Base-by-base conservation (phyloP, 805 yeast species). In the Monosporozyma unispora region DNA sequence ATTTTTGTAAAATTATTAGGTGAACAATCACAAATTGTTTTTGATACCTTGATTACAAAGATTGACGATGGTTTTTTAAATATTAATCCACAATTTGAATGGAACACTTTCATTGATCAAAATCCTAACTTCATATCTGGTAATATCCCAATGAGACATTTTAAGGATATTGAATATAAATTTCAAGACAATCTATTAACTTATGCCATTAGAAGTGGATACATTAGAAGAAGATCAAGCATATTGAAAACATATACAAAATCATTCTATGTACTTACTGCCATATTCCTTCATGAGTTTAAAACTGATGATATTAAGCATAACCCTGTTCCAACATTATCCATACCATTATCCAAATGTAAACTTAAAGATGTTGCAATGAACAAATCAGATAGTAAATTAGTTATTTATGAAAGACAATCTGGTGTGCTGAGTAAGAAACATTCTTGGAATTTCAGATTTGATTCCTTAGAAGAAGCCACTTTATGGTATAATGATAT, bases 381-480 rank as follows among this genome's bases (percentile, higher is more conserved):
- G 3, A 81, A 21, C 14, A 41, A 48, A 2, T 33, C 75, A 16
- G 78, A 76, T 44, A 81, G 80, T 62, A 89, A 89, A 68, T 91
- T 91, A 68, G 84, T 87, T 11, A 71, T 91, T 52, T 78, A 77
- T 53, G 79, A 89, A 18, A 86, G 84, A 58, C 81, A 81, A 53
- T 78, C 80, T 51, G 93, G 93, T 12, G 70, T 84, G 53, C 73
- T 87, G 53, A 82, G 80, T 53, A 75, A 87, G 59, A 85, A 87
- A 42, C 96, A 89, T 68, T 88, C 87, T 58, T 88, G 91, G 87
- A 91, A 88, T 22, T 90, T 91, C 71, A 76, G 95, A 55, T 83
- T 93, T n/a, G 90, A 85, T 59, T 77, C 84, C 44, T 83, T 84
- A 58, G 84, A 81, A 43, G 67, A 76, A 27, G 85, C 88, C 89